Evolutionary conservation across 371 early-diverging fungal species (phyloP), one percentile per base, ranked within the genome.

Genomic region (Mucor saturninus): DNA sequence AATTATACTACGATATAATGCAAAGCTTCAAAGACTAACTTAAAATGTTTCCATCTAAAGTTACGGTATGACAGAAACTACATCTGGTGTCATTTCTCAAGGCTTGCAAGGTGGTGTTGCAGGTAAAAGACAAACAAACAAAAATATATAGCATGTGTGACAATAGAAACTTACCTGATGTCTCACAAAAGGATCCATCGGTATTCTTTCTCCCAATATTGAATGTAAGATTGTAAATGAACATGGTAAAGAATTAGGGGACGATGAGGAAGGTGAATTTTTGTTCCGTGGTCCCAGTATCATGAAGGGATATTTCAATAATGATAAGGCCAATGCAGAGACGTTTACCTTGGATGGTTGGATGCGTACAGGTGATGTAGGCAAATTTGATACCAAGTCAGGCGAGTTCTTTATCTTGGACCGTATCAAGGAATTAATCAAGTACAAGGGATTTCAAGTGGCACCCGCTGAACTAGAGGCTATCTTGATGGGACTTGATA

Each of bases 291-390:
- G 96, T 0, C 91, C 95, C 4, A 92, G 89, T 58, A 79, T 93
- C 10, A 93, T 93, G 93, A 78, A 81, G 29, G 92, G 91, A 0
- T 91, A 93, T 42, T 69, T 86, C 15, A 86, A 89, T 56, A 87
- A 89, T 46, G 76, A 77, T 15, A 71, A 88, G 51, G 94, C 92
- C 4, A 94, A 93, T 5, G 67, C 69, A 14, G 83, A 86, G 2
- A 85, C 89, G 1, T 86, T 95, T 58, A 89, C 89, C 54, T 5
- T 61, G 0, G 86, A 88, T 30, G 92, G 91, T 1, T 95, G 88
- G 80, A 72, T 94, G 68, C 90, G 88, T 43, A 93, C 93, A 0
- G 95, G 94, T n/a, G 97, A 97, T 65, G 74, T 95, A 21, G 95
- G 85, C 1, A 71, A 81, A 35, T 83, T 83, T 6, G 86, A 89